Evolutionary conservation across 805 yeast genomes (phyloP).

Genomic region (Cyberlindnera veronae): DNA sequence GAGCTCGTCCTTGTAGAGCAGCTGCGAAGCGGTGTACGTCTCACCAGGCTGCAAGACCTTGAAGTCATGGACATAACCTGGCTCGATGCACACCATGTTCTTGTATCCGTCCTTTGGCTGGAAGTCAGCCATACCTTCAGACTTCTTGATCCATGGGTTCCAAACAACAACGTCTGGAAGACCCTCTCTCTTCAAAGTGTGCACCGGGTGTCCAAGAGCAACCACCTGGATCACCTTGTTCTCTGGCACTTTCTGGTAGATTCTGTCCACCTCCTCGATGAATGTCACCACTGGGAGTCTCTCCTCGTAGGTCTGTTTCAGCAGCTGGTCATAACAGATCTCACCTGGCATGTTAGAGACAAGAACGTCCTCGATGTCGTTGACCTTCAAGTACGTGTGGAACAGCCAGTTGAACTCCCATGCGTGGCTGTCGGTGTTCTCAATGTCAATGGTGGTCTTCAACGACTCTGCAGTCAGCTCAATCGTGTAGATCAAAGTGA

Average conservation of each 20-base stretch:
- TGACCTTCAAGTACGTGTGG: constrained; percentile 81
- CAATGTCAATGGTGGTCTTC: constrained; percentile 69
- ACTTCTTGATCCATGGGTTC: constrained; percentile 93
- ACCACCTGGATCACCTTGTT: constrained; percentile 62
- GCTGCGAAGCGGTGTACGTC: constrained; percentile 74
- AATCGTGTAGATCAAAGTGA: constrained; percentile 71
- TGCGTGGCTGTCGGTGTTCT: constrained; percentile 57
- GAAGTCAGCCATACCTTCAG: constrained; percentile 84
- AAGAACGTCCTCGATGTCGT: constrained; percentile 72
- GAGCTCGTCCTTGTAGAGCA: constrained; percentile 51
- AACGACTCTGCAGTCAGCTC: constrained; percentile 55
- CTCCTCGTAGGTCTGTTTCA: constrained; percentile 58
- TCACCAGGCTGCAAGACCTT: constrained; percentile 63
- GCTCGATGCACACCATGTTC: constrained; percentile 91
- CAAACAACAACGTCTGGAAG: constrained; percentile 80
- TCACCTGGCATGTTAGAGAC: constrained; percentile 78
- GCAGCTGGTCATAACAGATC: constrained; percentile 70
- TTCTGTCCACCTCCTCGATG: constrained; percentile 79
- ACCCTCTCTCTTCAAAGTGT: constrained; percentile 61
- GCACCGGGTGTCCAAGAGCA: constrained; percentile 65
- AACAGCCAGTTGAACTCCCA: constrained; percentile 92
- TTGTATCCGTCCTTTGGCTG: constrained; percentile 80
- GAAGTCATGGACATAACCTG: constrained; percentile 80
- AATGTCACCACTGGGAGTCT: constrained; percentile 68
- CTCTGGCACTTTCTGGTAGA: constrained; percentile 61